Conservation (phyloP, 2,329 filamentous ascomycete species). For the Talaromyces marneffei region DNA sequence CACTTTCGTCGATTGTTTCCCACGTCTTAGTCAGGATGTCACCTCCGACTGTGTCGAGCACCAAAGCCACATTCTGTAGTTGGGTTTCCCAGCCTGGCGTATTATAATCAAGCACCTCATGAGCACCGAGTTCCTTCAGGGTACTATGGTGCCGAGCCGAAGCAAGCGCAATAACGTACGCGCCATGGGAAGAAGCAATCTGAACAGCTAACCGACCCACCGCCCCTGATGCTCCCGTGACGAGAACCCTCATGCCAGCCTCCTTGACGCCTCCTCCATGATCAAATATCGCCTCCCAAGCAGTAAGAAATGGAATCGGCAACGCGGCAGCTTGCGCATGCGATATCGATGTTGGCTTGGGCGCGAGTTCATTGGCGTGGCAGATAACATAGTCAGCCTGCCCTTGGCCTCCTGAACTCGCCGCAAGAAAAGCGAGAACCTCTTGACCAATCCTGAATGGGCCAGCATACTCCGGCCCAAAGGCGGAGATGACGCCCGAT, state of each 20-base stretch:
- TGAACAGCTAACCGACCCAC: background rate
- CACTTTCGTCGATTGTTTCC: conserved; percentile 22
- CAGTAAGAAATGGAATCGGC: background rate
- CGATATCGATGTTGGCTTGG: background rate
- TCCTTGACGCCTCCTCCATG: background rate
- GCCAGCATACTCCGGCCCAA: background rate
- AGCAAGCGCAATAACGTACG: background rate
- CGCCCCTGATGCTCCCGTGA: background rate
- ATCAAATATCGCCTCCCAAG: conserved; percentile 3
- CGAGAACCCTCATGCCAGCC: background rate
- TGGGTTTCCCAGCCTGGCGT: background rate
- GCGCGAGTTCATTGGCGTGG: background rate
- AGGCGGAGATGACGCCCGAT: background rate
- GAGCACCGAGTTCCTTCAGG: background rate
- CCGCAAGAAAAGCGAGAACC: background rate
- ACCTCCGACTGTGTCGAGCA: conserved; percentile 31
- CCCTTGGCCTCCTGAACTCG: background rate
- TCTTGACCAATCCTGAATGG: background rate
- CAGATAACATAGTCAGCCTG: background rate
- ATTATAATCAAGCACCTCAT: background rate
- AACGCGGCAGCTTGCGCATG: background rate
- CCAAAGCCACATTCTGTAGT: conserved; percentile 18
- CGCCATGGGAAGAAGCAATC: background rate
- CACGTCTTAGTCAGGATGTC: conserved; percentile 26
- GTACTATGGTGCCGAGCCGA: background rate